These are phyloP conservation scores for grape (Vitis vinifera) DNA, from an alignment of 164 flowering plant genomes.

Conservation along the genomic window ASM3070453v1 NC_081810.1:7832001-7832500, in stretches of 20 bases:
- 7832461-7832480: slow-evolving; percentile 38
- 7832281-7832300: slow-evolving; percentile 56
- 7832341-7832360: slow-evolving; percentile 80
- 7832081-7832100: too few species aligned
- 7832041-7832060: too few species aligned
- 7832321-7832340: slow-evolving; percentile 76
- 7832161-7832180: neutral
- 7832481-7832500: neutral
- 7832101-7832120: too few species aligned
- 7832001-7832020: too few species aligned
- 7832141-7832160: too few species aligned
- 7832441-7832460: slow-evolving; percentile 85
- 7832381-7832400: slow-evolving; percentile 84
- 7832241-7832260: slow-evolving; percentile 79
- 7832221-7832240: neutral
- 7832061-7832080: too few species aligned
- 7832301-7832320: slow-evolving; percentile 84
- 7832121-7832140: too few species aligned
- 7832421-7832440: slow-evolving; percentile 89
- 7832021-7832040: too few species aligned
- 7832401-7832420: slow-evolving; percentile 80
- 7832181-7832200: neutral
- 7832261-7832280: slow-evolving; percentile 53
- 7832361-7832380: slow-evolving; percentile 71
- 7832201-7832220: neutral